phyloP scores from a whole-genome alignment of 2,329 filamentous ascomycete species.

The Canariomyces notabilis region DNA sequence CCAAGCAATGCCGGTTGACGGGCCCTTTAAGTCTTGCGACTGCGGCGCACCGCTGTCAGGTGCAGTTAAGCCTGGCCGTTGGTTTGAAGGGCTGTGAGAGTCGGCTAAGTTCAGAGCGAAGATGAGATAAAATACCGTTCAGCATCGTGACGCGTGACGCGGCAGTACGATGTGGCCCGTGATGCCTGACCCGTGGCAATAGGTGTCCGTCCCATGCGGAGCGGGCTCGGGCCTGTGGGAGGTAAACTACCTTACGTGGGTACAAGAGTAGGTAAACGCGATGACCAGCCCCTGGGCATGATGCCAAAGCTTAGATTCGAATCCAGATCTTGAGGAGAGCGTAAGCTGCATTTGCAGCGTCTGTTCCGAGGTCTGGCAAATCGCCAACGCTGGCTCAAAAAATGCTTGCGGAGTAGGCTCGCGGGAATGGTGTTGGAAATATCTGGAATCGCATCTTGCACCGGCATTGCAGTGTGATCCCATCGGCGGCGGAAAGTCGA shows the following conservation, averaged over 20 bases:
- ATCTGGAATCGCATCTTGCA: too few species aligned
- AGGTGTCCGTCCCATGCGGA: constrained; percentile 13
- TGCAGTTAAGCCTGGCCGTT: background rate
- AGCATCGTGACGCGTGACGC: too few species aligned
- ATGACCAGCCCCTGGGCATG: background rate
- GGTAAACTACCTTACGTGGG: background rate
- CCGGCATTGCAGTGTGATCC: background rate
- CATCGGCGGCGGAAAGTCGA: constrained; percentile 6
- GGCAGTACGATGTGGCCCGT: constrained; percentile 1
- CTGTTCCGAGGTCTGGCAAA: too few species aligned
- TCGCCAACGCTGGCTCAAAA: too few species aligned
- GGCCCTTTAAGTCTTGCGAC: background rate
- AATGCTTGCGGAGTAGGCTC: too few species aligned
- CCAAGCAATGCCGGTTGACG: background rate
- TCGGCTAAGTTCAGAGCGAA: too few species aligned
- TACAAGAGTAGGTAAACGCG: too few species aligned
- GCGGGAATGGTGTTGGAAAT: too few species aligned
- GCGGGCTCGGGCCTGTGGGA: constrained; percentile 9
- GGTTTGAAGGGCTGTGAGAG: too few species aligned
- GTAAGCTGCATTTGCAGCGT: too few species aligned
- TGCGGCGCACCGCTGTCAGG: background rate
- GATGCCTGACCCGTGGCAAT: constrained; percentile 9
- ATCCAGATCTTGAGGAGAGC: too few species aligned
- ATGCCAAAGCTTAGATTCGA: background rate
- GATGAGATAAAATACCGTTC: too few species aligned